Evolutionary conservation across 306 rosid genomes (phyloP).

Genomic region (Inga laurina): DNA sequence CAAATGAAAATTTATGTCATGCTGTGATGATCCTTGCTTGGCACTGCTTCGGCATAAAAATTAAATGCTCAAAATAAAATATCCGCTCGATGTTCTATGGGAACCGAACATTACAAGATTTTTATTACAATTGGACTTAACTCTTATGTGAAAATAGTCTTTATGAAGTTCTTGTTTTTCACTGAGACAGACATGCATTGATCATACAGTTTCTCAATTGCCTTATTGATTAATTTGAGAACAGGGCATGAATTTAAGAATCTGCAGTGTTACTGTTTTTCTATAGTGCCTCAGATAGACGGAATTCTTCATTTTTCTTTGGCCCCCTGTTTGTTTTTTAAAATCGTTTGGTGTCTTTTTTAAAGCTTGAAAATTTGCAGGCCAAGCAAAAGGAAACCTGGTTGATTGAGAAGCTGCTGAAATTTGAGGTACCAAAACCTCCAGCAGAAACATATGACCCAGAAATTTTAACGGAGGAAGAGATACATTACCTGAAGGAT

Average conservation of each 20-base stretch:
- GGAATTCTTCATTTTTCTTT: slow-evolving; percentile 7
- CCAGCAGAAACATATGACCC: slow-evolving; percentile 75
- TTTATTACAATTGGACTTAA: not conserved
- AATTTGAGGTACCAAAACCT: slow-evolving; percentile 63
- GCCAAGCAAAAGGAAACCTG: slow-evolving; percentile 91
- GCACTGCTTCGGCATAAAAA: not conserved
- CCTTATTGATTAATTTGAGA: slow-evolving; percentile 6
- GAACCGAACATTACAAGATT: slow-evolving; percentile 12
- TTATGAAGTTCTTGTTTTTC: not conserved
- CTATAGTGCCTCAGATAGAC: slow-evolving; percentile 10
- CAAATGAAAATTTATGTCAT: no score
- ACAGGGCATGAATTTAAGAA: not conserved
- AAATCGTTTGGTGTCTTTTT: not conserved
- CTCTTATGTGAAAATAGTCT: not conserved
- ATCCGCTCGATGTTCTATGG: not conserved
- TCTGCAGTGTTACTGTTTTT: not conserved
- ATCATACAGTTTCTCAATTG: slow-evolving; percentile 15
- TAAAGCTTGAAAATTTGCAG: slow-evolving; percentile 39
- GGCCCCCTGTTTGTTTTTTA: not conserved
- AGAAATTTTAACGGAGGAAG: slow-evolving; percentile 88
- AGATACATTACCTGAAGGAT: slow-evolving; percentile 86
- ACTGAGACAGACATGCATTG: not conserved
- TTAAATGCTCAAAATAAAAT: not conserved
- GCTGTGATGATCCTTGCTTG: not conserved
- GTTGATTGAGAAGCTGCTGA: slow-evolving; percentile 86